These are phyloP conservation scores for Penicillium sp. DNA, from an alignment of 2,329 filamentous ascomycete genomes.

Conservation along the genomic window DNA sequence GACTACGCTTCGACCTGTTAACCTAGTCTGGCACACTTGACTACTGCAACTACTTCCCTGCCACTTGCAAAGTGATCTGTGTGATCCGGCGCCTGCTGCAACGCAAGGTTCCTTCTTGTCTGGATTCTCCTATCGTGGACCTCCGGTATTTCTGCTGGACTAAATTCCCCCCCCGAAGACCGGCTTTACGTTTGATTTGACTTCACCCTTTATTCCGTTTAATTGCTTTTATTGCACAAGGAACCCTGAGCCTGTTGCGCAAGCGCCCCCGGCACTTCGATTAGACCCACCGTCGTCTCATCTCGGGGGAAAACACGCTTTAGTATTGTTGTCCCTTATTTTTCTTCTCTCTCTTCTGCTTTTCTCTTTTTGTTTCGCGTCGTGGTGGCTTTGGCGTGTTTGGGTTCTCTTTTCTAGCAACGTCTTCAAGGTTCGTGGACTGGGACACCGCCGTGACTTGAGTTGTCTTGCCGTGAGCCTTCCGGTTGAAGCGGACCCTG, in stretches of 20 bases:
- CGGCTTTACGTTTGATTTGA: conserved; percentile 13
- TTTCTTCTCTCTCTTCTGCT: neutral
- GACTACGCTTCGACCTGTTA: neutral
- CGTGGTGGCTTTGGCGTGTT: conserved; percentile 11
- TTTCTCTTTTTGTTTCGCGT: conserved; percentile 7
- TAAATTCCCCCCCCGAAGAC: neutral
- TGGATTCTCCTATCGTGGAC: conserved; percentile 4
- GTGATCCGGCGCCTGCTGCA: conserved; percentile 3
- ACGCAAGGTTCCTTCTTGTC: neutral
- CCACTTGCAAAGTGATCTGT: neutral
- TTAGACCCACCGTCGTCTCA: conserved; percentile 33
- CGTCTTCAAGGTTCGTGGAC: neutral
- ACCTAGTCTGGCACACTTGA: neutral
- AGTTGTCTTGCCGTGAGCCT: neutral
- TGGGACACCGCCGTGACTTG: neutral
- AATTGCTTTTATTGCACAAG: conserved; percentile 28
- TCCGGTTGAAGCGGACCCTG: conserved; percentile 6
- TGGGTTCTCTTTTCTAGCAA: neutral
- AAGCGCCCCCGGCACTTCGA: conserved; percentile 32
- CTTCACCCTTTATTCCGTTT: conserved; percentile 27
- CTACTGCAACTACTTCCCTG: neutral
- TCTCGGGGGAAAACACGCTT: conserved; percentile 21
- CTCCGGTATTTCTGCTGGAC: neutral
- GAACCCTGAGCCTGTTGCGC: conserved; percentile 29
- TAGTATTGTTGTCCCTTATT: conserved; percentile 13